These are phyloP conservation scores for Xylaria cubensis DNA, from an alignment of 495 filamentous ascomycete species.

Conservation along the genomic window DNA sequence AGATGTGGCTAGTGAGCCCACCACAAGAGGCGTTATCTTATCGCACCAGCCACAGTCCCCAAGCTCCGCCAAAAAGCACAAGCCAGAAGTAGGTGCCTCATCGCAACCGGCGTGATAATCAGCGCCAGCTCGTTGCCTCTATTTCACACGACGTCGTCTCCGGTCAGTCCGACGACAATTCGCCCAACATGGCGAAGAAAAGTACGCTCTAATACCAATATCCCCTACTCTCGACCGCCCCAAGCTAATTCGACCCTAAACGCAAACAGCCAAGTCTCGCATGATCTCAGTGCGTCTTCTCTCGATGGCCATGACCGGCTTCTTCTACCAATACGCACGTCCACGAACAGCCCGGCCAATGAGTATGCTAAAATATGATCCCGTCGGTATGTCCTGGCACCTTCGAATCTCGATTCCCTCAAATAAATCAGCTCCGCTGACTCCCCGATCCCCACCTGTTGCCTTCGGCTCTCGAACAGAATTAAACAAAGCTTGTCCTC, in stretches of 20 bases:
- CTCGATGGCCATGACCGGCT: constrained; percentile 98
- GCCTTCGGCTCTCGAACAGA: not conserved
- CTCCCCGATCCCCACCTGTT: not conserved
- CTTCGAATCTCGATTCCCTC: not conserved
- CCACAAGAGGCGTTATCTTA: not conserved
- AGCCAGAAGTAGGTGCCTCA: not conserved
- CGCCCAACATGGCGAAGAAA: constrained; percentile 32
- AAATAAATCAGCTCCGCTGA: not conserved
- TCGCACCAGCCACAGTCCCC: constrained; percentile 21
- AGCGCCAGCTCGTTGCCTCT: not conserved
- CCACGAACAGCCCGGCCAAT: constrained; percentile 81
- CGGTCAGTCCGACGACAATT: constrained; percentile 18
- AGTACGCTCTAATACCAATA: not conserved
- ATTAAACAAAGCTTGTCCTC: not conserved
- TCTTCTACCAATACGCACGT: constrained; percentile 87
- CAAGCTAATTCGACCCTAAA: constrained; percentile 23
- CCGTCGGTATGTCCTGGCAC: constrained; percentile 74
- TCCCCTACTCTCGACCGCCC: not conserved
- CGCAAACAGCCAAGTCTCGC: constrained; percentile 79
- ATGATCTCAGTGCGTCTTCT: constrained; percentile 91
- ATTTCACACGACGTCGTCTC: constrained; percentile 13
- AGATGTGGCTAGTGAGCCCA: not conserved
- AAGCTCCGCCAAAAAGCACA: constrained; percentile 19
- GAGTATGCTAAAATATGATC: constrained; percentile 99
- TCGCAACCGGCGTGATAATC: not conserved